Conservation (phyloP, 73 alveolate species). For the Tetrahymena thermophila region DNA sequence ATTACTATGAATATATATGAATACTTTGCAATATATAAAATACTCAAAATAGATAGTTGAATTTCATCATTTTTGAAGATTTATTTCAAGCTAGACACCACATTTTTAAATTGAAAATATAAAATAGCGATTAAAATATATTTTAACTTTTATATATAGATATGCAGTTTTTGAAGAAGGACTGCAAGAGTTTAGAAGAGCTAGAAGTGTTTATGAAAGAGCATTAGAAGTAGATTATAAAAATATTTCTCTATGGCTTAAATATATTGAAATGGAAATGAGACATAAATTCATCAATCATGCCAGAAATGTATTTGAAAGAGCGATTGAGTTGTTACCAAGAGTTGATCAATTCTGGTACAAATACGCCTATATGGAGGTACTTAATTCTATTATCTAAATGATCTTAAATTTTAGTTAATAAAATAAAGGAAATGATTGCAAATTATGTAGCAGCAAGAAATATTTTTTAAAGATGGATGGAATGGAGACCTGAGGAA, state of each 20-base stretch:
- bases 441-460: slow-evolving; percentile 90
- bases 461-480: slow-evolving; percentile 91
- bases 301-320: slow-evolving; percentile 98
- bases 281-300: slow-evolving; percentile 96
- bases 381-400: background rate
- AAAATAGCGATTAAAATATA: background rate
- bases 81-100: background rate
- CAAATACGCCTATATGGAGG: slow-evolving; percentile 96
- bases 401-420: background rate
- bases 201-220: slow-evolving; percentile 97
- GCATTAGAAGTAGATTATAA: slow-evolving; percentile 97
- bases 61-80: background rate
- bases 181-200: slow-evolving; percentile 58
- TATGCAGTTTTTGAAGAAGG: slow-evolving; percentile 41
- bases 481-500: slow-evolving; percentile 94
- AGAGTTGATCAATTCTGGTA: slow-evolving; percentile 96
- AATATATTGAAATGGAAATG: slow-evolving; percentile 99
- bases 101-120: background rate
- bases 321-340: slow-evolving; percentile 93
- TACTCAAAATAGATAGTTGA: background rate
- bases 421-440: slow-evolving; percentile 59
- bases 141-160: background rate
- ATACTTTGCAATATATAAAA: slow-evolving; percentile 32
- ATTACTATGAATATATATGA: slow-evolving; percentile 81
- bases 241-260: slow-evolving; percentile 86